Conservation (phyloP, 805 yeast genomes). For the Pichia manshurica region DNA sequence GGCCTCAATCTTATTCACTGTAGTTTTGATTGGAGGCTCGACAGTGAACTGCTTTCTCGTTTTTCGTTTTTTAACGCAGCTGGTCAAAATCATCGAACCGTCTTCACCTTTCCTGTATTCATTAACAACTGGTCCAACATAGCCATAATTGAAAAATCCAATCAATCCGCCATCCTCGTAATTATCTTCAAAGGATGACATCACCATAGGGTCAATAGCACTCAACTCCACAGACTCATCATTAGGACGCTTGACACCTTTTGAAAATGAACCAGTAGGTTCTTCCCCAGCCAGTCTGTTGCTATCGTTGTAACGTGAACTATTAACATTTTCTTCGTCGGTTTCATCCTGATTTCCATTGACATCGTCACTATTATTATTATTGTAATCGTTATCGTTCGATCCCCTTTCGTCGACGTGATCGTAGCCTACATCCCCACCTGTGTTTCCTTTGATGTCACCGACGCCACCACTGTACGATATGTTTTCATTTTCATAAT, state of each 20-base stretch:
- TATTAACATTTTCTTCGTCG: slow-evolving; percentile 3
- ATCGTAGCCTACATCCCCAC: slow-evolving; percentile 1
- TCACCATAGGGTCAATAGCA: slow-evolving; percentile 9
- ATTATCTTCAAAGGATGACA: slow-evolving; percentile 10
- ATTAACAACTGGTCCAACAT: slow-evolving; percentile 5
- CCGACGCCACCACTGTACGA: background rate
- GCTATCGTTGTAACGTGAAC: no score
- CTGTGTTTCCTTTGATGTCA: background rate
- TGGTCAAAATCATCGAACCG: slow-evolving; percentile 6
- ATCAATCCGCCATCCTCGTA: slow-evolving; percentile 1
- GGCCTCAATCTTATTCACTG: slow-evolving; percentile 17
- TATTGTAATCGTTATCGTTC: background rate
- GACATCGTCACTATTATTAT: background rate
- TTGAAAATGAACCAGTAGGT: background rate
- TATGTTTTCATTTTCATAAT: background rate
- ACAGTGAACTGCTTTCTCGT: slow-evolving; percentile 17
- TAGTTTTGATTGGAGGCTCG: slow-evolving; percentile 20
- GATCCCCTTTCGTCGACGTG: background rate
- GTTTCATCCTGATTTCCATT: background rate
- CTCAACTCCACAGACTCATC: slow-evolving; percentile 8
- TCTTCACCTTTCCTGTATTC: slow-evolving; percentile 3
- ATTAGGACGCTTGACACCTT: slow-evolving; percentile 6
- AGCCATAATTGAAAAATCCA: slow-evolving; percentile 13
- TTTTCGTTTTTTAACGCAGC: slow-evolving; percentile 14
- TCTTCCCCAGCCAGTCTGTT: no score